A percentile compares a stretch with the other conserved stretches of the same genome.
These are phyloP conservation scores for Rhodotorula sp. DNA, from an alignment of 1,284 basidiomycete species.

Conservation along the genomic window DNA sequence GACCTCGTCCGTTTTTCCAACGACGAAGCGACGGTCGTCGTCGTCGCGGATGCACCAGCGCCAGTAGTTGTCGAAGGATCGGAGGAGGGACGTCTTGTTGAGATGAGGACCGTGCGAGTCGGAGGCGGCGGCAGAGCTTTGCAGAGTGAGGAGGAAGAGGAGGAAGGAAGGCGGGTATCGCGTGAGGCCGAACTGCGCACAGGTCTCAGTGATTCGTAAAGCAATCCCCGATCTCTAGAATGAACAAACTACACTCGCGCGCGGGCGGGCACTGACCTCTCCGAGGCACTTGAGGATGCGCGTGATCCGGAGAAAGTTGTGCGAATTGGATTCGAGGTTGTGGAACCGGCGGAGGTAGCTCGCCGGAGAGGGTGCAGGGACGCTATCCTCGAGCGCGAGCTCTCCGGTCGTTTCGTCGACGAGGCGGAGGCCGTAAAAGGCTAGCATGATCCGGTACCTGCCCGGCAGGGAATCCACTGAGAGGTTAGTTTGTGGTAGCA, in stretches of 20 bases:
- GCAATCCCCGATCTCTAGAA: too few species aligned
- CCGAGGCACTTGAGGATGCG: conserved; percentile 33
- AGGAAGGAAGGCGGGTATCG: conserved; percentile 32
- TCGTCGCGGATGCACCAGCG: conserved; percentile 27
- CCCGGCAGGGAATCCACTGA: neutral
- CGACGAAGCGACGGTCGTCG: conserved; percentile 18
- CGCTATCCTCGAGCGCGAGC: conserved; percentile 10
- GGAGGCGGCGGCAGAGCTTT: neutral
- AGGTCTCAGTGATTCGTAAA: too few species aligned
- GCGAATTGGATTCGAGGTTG: conserved; percentile 21
- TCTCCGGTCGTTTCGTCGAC: conserved; percentile 23
- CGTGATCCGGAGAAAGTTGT: conserved; percentile 37
- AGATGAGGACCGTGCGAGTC: conserved; percentile 5
- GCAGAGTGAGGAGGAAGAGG: conserved; percentile 28
- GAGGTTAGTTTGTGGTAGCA: neutral
- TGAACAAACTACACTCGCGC: neutral
- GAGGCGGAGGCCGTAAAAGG: conserved; percentile 37
- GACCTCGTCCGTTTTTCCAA: neutral
- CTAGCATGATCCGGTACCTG: conserved; percentile 36
- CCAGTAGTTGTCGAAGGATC: conserved; percentile 34
- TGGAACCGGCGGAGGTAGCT: conserved; percentile 17
- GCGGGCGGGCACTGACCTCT: conserved; percentile 16
- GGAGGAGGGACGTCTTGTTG: conserved; percentile 1
- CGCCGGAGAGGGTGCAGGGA: conserved; percentile 3
- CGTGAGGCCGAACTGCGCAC: conserved; percentile 24